phyloP scores from a whole-genome alignment of 23 red algal genomes.

The Gracilaria caudata region DNA sequence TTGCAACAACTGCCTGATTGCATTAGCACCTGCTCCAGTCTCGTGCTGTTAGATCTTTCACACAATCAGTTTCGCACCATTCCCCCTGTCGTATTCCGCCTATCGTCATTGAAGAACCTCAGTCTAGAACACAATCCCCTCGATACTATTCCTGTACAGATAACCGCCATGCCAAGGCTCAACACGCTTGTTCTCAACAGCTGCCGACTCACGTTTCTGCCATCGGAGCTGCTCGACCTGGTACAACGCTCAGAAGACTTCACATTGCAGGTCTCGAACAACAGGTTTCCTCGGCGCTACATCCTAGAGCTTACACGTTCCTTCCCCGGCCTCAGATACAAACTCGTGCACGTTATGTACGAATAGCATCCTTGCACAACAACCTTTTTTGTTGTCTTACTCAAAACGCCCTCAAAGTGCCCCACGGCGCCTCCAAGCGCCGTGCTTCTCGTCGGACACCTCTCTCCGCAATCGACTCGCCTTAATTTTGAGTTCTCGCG shows the following conservation, averaged over 20 bases:
- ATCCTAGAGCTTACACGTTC: background rate
- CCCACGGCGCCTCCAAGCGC: background rate
- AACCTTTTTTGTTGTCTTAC: background rate
- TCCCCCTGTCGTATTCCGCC: conserved; percentile 24
- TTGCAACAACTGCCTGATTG: background rate
- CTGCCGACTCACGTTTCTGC: conserved; percentile 10
- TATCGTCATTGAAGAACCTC: conserved; percentile 25
- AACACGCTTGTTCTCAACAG: conserved; percentile 2
- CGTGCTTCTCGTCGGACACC: background rate
- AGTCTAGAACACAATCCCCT: conserved; percentile 33
- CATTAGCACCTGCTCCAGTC: background rate
- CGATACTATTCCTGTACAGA: background rate
- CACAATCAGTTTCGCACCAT: conserved; percentile 20
- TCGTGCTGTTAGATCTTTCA: conserved; percentile 14
- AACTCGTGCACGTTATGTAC: conserved; percentile 33
- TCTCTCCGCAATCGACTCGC: background rate
- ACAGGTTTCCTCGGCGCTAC: conserved; percentile 29
- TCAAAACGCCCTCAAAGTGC: background rate
- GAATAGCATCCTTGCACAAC: conserved; percentile 7
- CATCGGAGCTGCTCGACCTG: conserved; percentile 11
- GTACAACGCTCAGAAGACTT: conserved; percentile 2
- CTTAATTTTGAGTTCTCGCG: conserved; percentile 3
- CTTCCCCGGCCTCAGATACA: conserved; percentile 10
- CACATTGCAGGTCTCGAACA: conserved; percentile 17
- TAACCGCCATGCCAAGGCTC: conserved; percentile 5